Conservation (phyloP, 495 filamentous ascomycete species). For the Pyrenula aspistea region DNA sequence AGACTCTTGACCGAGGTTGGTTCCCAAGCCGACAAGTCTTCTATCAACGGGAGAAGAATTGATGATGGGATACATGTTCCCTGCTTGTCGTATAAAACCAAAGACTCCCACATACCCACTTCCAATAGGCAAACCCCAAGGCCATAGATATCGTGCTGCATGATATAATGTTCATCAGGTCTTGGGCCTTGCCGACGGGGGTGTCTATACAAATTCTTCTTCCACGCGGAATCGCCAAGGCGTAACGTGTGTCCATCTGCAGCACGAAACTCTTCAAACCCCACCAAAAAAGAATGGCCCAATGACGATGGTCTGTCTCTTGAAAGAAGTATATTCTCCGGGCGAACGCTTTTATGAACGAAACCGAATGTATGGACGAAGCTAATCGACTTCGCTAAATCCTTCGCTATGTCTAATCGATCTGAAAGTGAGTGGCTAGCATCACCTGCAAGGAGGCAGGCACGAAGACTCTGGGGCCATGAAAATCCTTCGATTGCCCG, state of each 20-base stretch:
- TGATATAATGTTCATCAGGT: slow-evolving; percentile 29
- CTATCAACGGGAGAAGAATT: neutral
- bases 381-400: slow-evolving; percentile 29
- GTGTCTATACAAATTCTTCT: slow-evolving; percentile 44
- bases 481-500: slow-evolving; percentile 3
- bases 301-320: slow-evolving; percentile 9
- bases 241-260: slow-evolving; percentile 24
- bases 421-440: slow-evolving; percentile 14
- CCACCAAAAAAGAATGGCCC: slow-evolving; percentile 27
- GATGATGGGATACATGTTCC: neutral
- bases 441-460: slow-evolving; percentile 1
- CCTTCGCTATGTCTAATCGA: slow-evolving; percentile 26
- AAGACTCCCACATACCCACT: slow-evolving; percentile 44
- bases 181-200: slow-evolving; percentile 34
- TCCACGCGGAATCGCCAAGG: slow-evolving; percentile 26
- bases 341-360: slow-evolving; percentile 47
- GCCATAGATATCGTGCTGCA: slow-evolving; percentile 58
- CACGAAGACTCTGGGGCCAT: slow-evolving; percentile 14
- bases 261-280: slow-evolving; percentile 36
- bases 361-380: slow-evolving; percentile 39
- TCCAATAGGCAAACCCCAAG: slow-evolving; percentile 50
- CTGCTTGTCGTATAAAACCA: slow-evolving; percentile 18
- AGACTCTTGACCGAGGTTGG: slow-evolving; percentile 20
- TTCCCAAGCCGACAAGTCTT: neutral
- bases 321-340: slow-evolving; percentile 38